These are phyloP conservation scores for Scheffersomyces spartinae DNA, from an alignment of 805 yeast genomes.

Conservation along the genomic window DNA sequence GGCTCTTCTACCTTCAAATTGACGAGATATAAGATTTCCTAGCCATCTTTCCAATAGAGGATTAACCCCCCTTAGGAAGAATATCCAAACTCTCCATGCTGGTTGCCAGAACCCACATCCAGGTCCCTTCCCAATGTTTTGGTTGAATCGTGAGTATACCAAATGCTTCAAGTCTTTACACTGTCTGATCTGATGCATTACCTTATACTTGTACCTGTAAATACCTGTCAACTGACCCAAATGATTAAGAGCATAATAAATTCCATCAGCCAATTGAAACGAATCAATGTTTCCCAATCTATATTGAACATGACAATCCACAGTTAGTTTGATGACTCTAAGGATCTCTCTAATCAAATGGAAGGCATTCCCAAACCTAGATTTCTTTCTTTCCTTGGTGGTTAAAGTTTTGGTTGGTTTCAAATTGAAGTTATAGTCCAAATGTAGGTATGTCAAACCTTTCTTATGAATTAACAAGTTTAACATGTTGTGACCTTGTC, in stretches of 20 bases:
- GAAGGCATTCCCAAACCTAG: conserved; percentile 93
- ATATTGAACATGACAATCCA: conserved; percentile 89
- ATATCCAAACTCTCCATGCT: conserved; percentile 95
- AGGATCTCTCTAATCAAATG: conserved; percentile 86
- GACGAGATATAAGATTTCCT: conserved; percentile 82
- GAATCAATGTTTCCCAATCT: conserved; percentile 87
- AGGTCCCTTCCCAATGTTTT: conserved; percentile 90
- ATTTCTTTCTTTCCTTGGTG: conserved; percentile 90
- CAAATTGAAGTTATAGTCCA: conserved; percentile 90
- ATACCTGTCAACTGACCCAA: conserved; percentile 94
- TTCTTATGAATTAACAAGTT: conserved; percentile 80
- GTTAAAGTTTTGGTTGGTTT: conserved; percentile 95
- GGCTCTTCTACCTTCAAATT: conserved; percentile 89
- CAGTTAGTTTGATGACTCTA: conserved; percentile 72
- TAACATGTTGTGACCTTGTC: conserved; percentile 90
- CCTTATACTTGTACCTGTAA: conserved; percentile 91
- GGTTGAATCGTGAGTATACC: conserved; percentile 75
- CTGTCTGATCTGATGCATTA: conserved; percentile 95
- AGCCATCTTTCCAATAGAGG: conserved; percentile 93
- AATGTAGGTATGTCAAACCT: conserved; percentile 83
- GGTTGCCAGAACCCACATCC: conserved; percentile 99
- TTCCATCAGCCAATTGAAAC: conserved; percentile 88
- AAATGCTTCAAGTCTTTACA: conserved; percentile 93
- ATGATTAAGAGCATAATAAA: conserved; percentile 83
- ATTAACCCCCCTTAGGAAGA: conserved; percentile 80